Evolutionary conservation across 2,329 filamentous ascomycete genomes (phyloP).

Genomic region (Claviceps arundinis): DNA sequence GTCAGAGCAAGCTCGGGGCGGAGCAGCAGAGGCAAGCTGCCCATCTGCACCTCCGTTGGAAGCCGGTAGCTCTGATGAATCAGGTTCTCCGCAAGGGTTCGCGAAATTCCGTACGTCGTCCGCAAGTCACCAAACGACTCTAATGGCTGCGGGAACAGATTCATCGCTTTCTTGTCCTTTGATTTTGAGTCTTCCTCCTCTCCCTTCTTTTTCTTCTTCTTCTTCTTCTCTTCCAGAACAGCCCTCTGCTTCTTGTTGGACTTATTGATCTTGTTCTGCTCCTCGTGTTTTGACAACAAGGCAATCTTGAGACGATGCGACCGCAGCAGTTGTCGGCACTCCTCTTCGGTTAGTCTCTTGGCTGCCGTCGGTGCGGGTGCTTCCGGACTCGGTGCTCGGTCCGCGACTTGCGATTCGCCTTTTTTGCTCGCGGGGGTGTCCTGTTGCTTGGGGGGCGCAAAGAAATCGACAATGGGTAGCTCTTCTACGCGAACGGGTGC

Average conservation of each 20-base stretch:
- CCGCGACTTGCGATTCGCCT: constrained; percentile 10
- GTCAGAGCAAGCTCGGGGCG: constrained; percentile 36
- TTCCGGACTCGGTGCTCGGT: constrained; percentile 16
- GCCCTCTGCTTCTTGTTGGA: constrained; percentile 39
- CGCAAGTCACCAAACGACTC: constrained; percentile 62
- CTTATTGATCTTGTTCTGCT: constrained; percentile 35
- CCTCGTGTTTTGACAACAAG: constrained; percentile 44
- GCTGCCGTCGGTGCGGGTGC: constrained; percentile 9
- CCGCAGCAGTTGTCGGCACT: constrained; percentile 60
- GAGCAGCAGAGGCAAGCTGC: constrained; percentile 66
- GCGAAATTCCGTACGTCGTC: constrained; percentile 58
- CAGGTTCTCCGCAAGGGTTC: constrained; percentile 64
- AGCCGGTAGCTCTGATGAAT: constrained; percentile 70
- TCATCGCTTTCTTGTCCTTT: constrained; percentile 42
- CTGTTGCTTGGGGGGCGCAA: constrained; percentile 33
- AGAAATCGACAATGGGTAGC: constrained; percentile 43
- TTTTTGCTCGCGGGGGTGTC: constrained; percentile 20
- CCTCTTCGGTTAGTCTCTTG: constrained; percentile 45
- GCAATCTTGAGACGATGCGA: constrained; percentile 78
- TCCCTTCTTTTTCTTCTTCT: constrained; percentile 36
- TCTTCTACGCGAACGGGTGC: constrained; percentile 14
- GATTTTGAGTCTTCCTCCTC: constrained; percentile 16
- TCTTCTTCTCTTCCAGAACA: constrained; percentile 31
- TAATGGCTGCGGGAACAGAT: constrained; percentile 68
- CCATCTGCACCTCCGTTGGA: constrained; percentile 91